Evolutionary conservation across 2,329 filamentous ascomycete genomes (phyloP).

Genomic region (Stagonosporopsis vannaccii): DNA sequence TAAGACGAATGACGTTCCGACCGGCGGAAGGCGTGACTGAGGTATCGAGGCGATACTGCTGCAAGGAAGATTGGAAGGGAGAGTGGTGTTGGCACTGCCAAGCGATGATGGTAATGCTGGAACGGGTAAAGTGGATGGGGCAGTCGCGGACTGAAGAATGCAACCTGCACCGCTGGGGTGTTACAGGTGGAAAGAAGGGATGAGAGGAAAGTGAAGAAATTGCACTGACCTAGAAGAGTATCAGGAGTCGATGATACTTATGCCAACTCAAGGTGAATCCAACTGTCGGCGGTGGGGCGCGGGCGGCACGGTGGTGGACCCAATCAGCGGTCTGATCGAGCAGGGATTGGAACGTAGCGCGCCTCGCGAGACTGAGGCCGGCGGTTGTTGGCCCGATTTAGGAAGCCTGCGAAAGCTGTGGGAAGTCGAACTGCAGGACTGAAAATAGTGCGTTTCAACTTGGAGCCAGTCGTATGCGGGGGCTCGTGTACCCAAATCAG

Average conservation of each 20-base stretch:
- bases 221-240: constrained; percentile 39
- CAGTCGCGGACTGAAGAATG: constrained; percentile 29
- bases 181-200: constrained; percentile 34
- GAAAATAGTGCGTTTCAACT: constrained; percentile 47
- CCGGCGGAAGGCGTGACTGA: constrained; percentile 39
- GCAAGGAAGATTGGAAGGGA: constrained; percentile 33
- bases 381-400: constrained; percentile 45
- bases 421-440: constrained; percentile 40
- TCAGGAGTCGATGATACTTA: constrained; percentile 44
- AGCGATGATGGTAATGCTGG: constrained; percentile 25
- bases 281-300: constrained; percentile 34
- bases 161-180: constrained; percentile 40
- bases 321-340: constrained; percentile 36
- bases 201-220: constrained; percentile 35
- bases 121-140: constrained; percentile 28
- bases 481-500: constrained; percentile 20
- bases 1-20: constrained; percentile 39
- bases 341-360: constrained; percentile 37
- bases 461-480: constrained; percentile 19
- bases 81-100: constrained; percentile 41
- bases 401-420: constrained; percentile 33
- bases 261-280: constrained; percentile 31
- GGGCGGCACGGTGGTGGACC: constrained; percentile 35
- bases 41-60: constrained; percentile 23
- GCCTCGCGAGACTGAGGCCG: constrained; percentile 35